Evolutionary conservation across 495 filamentous ascomycete species (phyloP), one percentile per base, ranked within the genome.

Genomic region (Articulospora tetracladia): DNA sequence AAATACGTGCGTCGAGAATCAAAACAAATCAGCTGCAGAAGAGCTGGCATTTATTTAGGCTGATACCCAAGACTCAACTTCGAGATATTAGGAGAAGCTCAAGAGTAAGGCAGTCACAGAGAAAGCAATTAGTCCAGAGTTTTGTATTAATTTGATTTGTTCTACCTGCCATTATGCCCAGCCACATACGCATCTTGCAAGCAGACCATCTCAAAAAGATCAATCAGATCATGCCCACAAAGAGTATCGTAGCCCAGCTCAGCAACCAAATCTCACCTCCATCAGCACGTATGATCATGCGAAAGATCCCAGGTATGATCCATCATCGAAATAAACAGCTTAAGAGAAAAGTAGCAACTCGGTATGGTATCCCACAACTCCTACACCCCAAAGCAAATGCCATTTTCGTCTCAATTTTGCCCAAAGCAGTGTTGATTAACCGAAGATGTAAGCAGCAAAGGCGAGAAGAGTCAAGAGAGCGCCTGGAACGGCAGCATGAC

Each of bases 381-480:
- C 39, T 44, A 44, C 39, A 44, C 39, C 3, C 17, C 39, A 15
- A 15, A 8, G 22, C 23, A 49, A 41, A 56, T 53, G 32, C 19
- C 24, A 57, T 36, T 11, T n/a, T 44, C 39, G n/a, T n/a, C 3
- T 44, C 39, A 7, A 44, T 44, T n/a, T n/a, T n/a, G 39, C 7
- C 39, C 3, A 7, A 17, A 15, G 39, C 3, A 15, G 3, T 44
- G 57, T 48, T 39, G 30, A 28, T 54, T 54, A 62, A 49, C 20
- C 59, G 39, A 82, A 63, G 52, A 82, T 63, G 60, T 71, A 72
- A 25, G 72, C 69, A 49, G 72, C 74, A 49, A 75, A 69, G 23
- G 72, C 77, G 20, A 82, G 52, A 22, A 72, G 69, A 63, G 69
- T 69, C 54, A 76, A 63, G 55, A 76, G 58, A n/a, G 79, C 57